A percentile compares a stretch with the other conserved stretches of the same genome.
Conservation (phyloP, 108 stramenopile species). For the Licmophora abbreviata region DNA sequence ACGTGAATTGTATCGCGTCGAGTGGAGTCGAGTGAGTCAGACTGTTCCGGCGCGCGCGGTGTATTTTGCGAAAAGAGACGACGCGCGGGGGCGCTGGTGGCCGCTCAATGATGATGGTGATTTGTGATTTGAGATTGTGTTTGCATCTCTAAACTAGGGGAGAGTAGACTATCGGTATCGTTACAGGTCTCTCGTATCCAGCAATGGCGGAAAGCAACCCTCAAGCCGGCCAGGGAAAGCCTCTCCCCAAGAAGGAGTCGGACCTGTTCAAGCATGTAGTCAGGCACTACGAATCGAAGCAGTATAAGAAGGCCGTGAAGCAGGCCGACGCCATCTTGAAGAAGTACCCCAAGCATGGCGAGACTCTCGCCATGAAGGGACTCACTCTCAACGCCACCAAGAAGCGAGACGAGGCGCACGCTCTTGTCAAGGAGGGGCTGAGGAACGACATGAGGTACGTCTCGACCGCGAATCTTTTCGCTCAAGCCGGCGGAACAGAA, state of each 20-base stretch:
- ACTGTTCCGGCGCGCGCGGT: too few relatives aligned
- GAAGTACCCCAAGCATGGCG: constrained; percentile 95
- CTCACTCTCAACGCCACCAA: constrained; percentile 77
- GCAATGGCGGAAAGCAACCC: constrained; percentile 30
- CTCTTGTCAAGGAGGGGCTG: constrained; percentile 86
- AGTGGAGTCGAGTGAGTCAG: too few relatives aligned
- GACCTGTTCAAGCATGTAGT: constrained; percentile 89
- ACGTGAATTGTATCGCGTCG: too few relatives aligned
- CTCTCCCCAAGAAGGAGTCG: constrained; percentile 89
- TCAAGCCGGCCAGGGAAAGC: constrained; percentile 60
- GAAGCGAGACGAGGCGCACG: constrained; percentile 84
- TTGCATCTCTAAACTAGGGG: too few relatives aligned
- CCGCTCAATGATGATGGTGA: too few relatives aligned
- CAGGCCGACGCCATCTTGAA: constrained; percentile 87
- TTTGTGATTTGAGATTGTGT: too few relatives aligned
- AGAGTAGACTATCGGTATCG: too few relatives aligned
- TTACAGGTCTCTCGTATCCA: too few relatives aligned
- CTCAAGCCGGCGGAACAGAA: not conserved
- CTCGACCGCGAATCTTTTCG: not conserved
- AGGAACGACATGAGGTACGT: constrained; percentile 86
- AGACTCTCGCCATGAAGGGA: constrained; percentile 96
- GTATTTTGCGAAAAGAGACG: too few relatives aligned
- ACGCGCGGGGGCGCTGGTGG: too few relatives aligned
- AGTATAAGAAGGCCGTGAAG: constrained; percentile 97
- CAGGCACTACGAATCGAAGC: constrained; percentile 93